Conservation (phyloP, 805 yeast species). For the Candida mattraensis region DNA sequence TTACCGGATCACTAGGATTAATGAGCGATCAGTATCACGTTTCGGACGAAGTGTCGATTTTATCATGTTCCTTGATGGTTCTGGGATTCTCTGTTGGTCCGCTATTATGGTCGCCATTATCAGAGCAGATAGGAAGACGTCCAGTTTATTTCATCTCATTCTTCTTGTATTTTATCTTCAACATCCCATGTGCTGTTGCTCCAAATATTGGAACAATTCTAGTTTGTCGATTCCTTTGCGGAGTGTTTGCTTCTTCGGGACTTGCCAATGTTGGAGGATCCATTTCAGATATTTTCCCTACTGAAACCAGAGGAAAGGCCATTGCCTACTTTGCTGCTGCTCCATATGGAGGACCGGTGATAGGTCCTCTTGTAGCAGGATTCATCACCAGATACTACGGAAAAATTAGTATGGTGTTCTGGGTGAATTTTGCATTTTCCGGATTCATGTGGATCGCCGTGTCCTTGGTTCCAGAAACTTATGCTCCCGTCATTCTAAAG, state of each 20-base stretch:
- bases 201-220: slow-evolving; percentile 79
- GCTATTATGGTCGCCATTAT: slow-evolving; percentile 82
- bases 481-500: slow-evolving; percentile 77
- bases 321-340: slow-evolving; percentile 90
- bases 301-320: slow-evolving; percentile 80
- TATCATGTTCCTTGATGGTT: slow-evolving; percentile 85
- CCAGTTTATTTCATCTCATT: slow-evolving; percentile 80
- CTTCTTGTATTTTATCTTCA: slow-evolving; percentile 71
- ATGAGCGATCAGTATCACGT: slow-evolving; percentile 68
- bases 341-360: slow-evolving; percentile 90
- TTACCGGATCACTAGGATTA: slow-evolving; percentile 79
- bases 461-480: slow-evolving; percentile 81
- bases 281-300: slow-evolving; percentile 84
- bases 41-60: slow-evolving; percentile 71
- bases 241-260: slow-evolving; percentile 82
- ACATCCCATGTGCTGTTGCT: slow-evolving; percentile 84
- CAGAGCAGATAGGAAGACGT: slow-evolving; percentile 83
- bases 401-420: slow-evolving; percentile 67
- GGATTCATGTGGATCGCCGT: slow-evolving; percentile 77
- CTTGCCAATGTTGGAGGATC: slow-evolving; percentile 88
- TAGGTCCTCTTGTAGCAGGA: slow-evolving; percentile 88
- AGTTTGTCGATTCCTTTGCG: slow-evolving; percentile 83
- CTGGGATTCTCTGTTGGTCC: slow-evolving; percentile 88
- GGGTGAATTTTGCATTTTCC: slow-evolving; percentile 93
- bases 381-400: slow-evolving; percentile 74